A percentile compares a stretch with the other conserved stretches of the same genome.
These are phyloP conservation scores for Fusarium chlamydosporum DNA, from an alignment of 2,329 filamentous ascomycete genomes.

Conservation along the genomic window DNA sequence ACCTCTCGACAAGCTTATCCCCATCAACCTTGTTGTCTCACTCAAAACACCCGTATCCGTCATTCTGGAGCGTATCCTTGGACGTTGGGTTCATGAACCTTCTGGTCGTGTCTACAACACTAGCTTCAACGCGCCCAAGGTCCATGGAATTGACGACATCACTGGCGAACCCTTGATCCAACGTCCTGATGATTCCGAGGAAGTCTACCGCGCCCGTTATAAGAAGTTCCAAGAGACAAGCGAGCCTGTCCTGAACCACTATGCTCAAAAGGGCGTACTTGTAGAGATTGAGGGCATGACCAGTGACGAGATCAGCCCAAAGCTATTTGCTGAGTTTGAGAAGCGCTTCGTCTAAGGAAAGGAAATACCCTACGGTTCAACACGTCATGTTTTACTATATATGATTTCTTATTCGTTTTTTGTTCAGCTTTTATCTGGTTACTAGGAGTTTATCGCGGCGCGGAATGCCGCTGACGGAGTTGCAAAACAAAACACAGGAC, in stretches of 20 bases:
- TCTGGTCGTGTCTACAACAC: slow-evolving; percentile 97
- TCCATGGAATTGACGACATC: slow-evolving; percentile 86
- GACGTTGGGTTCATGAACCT: slow-evolving; percentile 92
- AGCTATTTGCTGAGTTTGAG: slow-evolving; percentile 86
- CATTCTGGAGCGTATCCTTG: slow-evolving; percentile 89
- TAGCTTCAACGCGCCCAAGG: slow-evolving; percentile 87
- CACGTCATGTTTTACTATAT: slow-evolving; percentile 24
- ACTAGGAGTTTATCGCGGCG: slow-evolving; percentile 46
- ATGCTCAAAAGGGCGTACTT: slow-evolving; percentile 84
- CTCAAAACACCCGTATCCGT: slow-evolving; percentile 88
- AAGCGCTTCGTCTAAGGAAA: slow-evolving; percentile 70
- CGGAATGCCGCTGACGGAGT: slow-evolving; percentile 45
- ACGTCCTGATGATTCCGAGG: slow-evolving; percentile 86
- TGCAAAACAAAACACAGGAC: slow-evolving; percentile 36
- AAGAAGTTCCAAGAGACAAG: slow-evolving; percentile 90
- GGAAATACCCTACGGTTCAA: slow-evolving; percentile 30
- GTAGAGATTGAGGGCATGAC: slow-evolving; percentile 90
- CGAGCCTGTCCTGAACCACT: slow-evolving; percentile 87
- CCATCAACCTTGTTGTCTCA: slow-evolving; percentile 95
- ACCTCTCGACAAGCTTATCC: slow-evolving; percentile 83
- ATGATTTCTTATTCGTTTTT: slow-evolving; percentile 31
- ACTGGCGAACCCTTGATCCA: slow-evolving; percentile 90
- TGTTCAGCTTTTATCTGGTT: slow-evolving; percentile 24
- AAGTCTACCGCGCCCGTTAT: slow-evolving; percentile 85
- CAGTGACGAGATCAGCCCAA: slow-evolving; percentile 96